These are phyloP conservation scores for Boletus semigastroideus DNA, from an alignment of 1,284 basidiomycete genomes.

Conservation along the genomic window DNA sequence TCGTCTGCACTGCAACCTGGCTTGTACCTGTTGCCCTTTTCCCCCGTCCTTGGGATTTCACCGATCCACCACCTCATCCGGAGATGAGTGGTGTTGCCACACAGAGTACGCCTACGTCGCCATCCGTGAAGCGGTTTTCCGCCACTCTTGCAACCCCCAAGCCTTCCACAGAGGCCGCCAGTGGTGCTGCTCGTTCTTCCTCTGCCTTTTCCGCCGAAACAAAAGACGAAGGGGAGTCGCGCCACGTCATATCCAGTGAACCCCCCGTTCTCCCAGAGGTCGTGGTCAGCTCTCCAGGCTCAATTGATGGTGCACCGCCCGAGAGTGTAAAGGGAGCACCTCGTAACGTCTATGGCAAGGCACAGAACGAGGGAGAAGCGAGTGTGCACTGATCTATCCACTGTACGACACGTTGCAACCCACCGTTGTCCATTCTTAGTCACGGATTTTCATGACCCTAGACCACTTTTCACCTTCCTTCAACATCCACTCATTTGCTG, in stretches of 20 bases:
- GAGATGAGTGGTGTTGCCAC: slow-evolving; percentile 11
- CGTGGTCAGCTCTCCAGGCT: slow-evolving; percentile 36
- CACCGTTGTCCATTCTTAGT: background rate
- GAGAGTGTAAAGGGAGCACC: slow-evolving; percentile 2
- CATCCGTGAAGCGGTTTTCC: slow-evolving; percentile 29
- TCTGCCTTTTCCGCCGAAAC: slow-evolving; percentile 31
- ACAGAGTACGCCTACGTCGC: slow-evolving; percentile 23
- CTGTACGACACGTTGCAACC: background rate
- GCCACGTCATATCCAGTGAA: slow-evolving; percentile 29
- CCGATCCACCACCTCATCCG: slow-evolving; percentile 35
- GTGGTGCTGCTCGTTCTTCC: slow-evolving; percentile 23
- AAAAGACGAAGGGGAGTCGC: slow-evolving; percentile 24
- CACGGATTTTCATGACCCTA: slow-evolving; percentile 5
- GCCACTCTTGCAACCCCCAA: slow-evolving; percentile 31
- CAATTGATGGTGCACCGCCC: slow-evolving; percentile 31
- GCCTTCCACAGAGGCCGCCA: slow-evolving; percentile 28
- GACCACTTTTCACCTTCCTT: background rate
- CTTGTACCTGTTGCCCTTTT: slow-evolving; percentile 76
- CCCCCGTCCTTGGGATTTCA: slow-evolving; percentile 76
- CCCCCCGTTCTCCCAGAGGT: slow-evolving; percentile 37
- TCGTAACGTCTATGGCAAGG: slow-evolving; percentile 16
- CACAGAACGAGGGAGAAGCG: slow-evolving; percentile 24
- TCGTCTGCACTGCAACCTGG: slow-evolving; percentile 84
- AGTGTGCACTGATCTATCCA: slow-evolving; percentile 18
- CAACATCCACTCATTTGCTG: slow-evolving; percentile 18